phyloP scores from a whole-genome alignment of 805 yeast genomes.

The Tetrapisispora namnaoensis region DNA sequence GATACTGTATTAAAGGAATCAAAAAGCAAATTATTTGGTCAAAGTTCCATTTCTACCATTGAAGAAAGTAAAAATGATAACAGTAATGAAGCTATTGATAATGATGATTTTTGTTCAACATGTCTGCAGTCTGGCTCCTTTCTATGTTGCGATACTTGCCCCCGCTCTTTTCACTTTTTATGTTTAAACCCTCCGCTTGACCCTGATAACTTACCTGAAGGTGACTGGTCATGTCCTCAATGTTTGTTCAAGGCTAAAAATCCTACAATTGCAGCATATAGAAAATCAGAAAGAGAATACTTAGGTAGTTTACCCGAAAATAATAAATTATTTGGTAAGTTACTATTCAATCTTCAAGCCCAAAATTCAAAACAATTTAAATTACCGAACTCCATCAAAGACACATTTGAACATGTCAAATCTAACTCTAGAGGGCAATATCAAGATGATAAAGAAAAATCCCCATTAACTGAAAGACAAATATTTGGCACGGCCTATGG shows the following conservation, averaged over 20 bases:
- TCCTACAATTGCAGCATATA: conserved; percentile 18
- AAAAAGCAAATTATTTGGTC: conserved; percentile 38
- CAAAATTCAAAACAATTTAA: conserved; percentile 58
- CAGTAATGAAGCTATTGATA: conserved; percentile 32
- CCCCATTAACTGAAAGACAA: conserved; percentile 33
- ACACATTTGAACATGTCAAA: conserved; percentile 60
- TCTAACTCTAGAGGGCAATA: conserved; percentile 66
- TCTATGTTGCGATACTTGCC: conserved; percentile 90
- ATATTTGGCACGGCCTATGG: conserved; percentile 38
- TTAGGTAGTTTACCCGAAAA: conserved; percentile 7
- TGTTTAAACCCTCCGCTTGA: conserved; percentile 88
- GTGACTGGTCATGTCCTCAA: conserved; percentile 80
- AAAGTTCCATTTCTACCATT: conserved; percentile 18
- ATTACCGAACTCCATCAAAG: conserved; percentile 61
- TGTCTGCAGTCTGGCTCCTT: conserved; percentile 87
- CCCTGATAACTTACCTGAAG: conserved; percentile 67
- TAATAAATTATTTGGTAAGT: conserved; percentile 38
- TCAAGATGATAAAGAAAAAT: conserved; percentile 44
- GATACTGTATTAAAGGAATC: conserved; percentile 13
- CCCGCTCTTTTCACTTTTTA: conserved; percentile 80
- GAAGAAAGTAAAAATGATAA: conserved; percentile 15
- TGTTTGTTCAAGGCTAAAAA: conserved; percentile 42
- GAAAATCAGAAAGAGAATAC: conserved; percentile 16
- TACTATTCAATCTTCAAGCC: conserved; percentile 48
- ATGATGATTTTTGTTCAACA: conserved; percentile 85